A percentile compares a stretch with the other conserved stretches of the same genome.
phyloP scores from a whole-genome alignment of 805 yeast species.

The Nematodospora valgi region DNA sequence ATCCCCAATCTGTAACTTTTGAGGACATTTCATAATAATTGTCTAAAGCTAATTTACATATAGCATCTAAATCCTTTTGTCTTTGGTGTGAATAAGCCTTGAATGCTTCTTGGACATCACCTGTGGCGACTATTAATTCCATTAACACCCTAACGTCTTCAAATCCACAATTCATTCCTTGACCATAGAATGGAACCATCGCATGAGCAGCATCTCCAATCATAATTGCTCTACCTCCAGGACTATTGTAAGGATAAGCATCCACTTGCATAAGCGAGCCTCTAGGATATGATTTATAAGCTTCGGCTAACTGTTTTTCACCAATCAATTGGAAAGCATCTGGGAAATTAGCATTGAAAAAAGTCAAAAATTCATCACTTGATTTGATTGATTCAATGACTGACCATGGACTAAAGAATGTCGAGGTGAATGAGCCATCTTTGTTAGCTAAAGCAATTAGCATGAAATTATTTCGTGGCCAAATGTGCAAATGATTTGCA shows the following conservation, averaged over 20 bases:
- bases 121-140: conserved; percentile 34
- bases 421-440: conserved; percentile 86
- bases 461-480: conserved; percentile 90
- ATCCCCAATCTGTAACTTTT: conserved; percentile 61
- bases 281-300: conserved; percentile 59
- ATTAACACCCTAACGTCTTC: conserved; percentile 79
- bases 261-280: conserved; percentile 76
- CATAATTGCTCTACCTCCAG: conserved; percentile 63
- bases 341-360: conserved; percentile 61
- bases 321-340: conserved; percentile 77
- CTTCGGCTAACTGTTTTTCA: conserved; percentile 44
- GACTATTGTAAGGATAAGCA: conserved; percentile 65
- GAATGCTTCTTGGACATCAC: conserved; percentile 49
- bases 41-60: conserved; percentile 71
- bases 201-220: conserved; percentile 95
- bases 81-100: conserved; percentile 51
- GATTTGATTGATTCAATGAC: conserved; percentile 52
- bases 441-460: conserved; percentile 82
- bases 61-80: conserved; percentile 67
- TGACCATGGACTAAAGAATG: conserved; percentile 81
- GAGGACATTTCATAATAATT: conserved; percentile 88
- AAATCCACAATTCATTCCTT: conserved; percentile 95
- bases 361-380: conserved; percentile 43
- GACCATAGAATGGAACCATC: conserved; percentile 98
- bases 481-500: conserved; percentile 81